These are phyloP conservation scores for Eucalyptus pumila DNA, from an alignment of 345 rosid species.

Conservation along the genomic window DNA sequence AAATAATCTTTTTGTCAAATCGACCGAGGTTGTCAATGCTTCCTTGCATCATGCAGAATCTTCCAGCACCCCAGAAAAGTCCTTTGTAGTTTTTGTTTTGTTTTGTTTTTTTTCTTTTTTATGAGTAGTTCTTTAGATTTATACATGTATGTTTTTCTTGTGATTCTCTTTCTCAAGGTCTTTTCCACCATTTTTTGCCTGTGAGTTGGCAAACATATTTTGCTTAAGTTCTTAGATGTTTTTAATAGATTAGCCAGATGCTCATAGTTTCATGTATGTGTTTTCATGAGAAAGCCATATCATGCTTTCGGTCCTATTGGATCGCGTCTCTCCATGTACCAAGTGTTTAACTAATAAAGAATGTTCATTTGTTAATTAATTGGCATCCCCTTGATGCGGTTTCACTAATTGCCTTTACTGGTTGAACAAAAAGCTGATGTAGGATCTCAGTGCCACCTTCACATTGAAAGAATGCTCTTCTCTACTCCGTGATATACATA, in stretches of 20 bases:
- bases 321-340: not conserved
- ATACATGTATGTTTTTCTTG: not conserved
- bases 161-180: not conserved
- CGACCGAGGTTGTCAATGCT: not conserved
- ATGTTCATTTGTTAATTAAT: not conserved
- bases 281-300: not conserved
- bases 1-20: not conserved
- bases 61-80: not conserved
- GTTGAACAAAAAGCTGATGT: not conserved
- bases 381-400: not conserved
- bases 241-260: not conserved
- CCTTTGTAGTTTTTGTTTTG: not conserved
- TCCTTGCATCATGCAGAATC: not conserved
- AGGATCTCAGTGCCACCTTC: not conserved
- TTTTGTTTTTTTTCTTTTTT: not conserved
- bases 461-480: not conserved
- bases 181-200: not conserved
- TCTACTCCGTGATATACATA: not conserved
- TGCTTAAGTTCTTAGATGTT: not conserved
- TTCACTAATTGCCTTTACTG: not conserved
- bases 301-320: not conserved
- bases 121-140: not conserved
- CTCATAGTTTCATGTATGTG: not conserved
- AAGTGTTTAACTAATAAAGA: not conserved
- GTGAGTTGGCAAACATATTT: not conserved